Conservation (phyloP, 768 basidiomycete genomes). For the Boletellus sp. region DNA sequence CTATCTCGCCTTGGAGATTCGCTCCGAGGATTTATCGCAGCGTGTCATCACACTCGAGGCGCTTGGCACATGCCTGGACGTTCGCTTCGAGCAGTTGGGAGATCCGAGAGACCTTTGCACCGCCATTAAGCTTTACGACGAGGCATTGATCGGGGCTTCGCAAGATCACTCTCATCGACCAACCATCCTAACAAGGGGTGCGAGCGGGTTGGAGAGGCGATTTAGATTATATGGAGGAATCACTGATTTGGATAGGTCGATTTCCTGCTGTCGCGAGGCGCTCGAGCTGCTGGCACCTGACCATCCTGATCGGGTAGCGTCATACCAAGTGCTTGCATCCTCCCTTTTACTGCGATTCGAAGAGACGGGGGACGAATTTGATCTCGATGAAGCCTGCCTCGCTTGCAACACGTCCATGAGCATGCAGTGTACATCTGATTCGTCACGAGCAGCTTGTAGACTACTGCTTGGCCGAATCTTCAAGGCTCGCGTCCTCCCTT, state of each 20-base stretch:
- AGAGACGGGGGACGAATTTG: slow-evolving; percentile 23
- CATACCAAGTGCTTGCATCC: slow-evolving; percentile 17
- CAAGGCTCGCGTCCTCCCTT: slow-evolving; percentile 21
- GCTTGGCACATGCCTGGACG: slow-evolving; percentile 21
- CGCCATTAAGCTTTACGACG: slow-evolving; percentile 24
- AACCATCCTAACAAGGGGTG: slow-evolving; percentile 13
- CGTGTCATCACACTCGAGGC: slow-evolving; percentile 20
- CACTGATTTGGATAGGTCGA: slow-evolving; percentile 25
- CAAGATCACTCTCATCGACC: slow-evolving; percentile 14
- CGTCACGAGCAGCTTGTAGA: slow-evolving; percentile 14
- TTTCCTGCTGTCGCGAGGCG: slow-evolving; percentile 21
- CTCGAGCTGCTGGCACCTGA: slow-evolving; percentile 18
- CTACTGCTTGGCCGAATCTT: slow-evolving; percentile 22
- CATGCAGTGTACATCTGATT: slow-evolving; percentile 1
- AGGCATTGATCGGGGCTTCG: slow-evolving; percentile 22
- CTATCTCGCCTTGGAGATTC: slow-evolving; percentile 19
- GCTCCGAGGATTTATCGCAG: slow-evolving; percentile 8
- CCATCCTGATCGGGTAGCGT: slow-evolving; percentile 14
- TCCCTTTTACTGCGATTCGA: slow-evolving; percentile 24
- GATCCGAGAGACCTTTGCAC: slow-evolving; percentile 24
- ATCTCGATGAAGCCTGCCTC: slow-evolving; percentile 24
- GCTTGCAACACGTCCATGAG: slow-evolving; percentile 14
- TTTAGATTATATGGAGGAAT: slow-evolving; percentile 15
- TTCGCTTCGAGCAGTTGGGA: slow-evolving; percentile 21
- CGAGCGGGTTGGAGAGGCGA: slow-evolving; percentile 13